Evolutionary conservation across 2,329 filamentous ascomycete genomes (phyloP).

Genomic region (Fusarium chaquense): DNA sequence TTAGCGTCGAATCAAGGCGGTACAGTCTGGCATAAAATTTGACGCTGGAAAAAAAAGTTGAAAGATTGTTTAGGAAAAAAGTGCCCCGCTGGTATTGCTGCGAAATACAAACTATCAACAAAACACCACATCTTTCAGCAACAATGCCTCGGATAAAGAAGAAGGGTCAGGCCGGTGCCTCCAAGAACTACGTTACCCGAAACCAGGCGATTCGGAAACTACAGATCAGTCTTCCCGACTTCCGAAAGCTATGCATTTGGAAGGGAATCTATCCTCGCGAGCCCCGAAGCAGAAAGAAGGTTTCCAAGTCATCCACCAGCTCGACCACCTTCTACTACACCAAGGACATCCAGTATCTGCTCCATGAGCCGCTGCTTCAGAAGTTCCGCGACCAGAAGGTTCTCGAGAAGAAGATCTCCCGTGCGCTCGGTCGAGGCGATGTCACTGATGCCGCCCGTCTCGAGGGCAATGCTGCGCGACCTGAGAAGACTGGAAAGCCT

Average conservation of each 20-base stretch:
- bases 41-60: slow-evolving; percentile 49
- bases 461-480: slow-evolving; percentile 85
- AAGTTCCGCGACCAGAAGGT: slow-evolving; percentile 98
- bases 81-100: slow-evolving; percentile 52
- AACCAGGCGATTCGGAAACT: slow-evolving; percentile 98
- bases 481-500: slow-evolving; percentile 91
- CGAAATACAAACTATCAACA: slow-evolving; percentile 37
- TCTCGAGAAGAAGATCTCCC: slow-evolving; percentile 96
- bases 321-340: slow-evolving; percentile 93
- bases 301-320: slow-evolving; percentile 87
- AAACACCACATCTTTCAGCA: slow-evolving; percentile 37
- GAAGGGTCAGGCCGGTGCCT: slow-evolving; percentile 91
- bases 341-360: slow-evolving; percentile 97
- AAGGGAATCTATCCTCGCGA: slow-evolving; percentile 99
- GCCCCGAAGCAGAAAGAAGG: slow-evolving; percentile 97
- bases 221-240: slow-evolving; percentile 96
- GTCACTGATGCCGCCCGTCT: slow-evolving; percentile 87
- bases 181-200: slow-evolving; percentile 98
- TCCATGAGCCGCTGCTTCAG: slow-evolving; percentile 92
- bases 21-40: slow-evolving; percentile 53
- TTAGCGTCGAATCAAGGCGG: slow-evolving; percentile 42
- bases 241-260: slow-evolving; percentile 98
- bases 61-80: slow-evolving; percentile 47
- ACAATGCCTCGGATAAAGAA: slow-evolving; percentile 85
- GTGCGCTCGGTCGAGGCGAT: slow-evolving; percentile 91